These are phyloP conservation scores for Tetrahymena thermophila DNA, from an alignment of 73 alveolate species.

Conservation along the genomic window DNA sequence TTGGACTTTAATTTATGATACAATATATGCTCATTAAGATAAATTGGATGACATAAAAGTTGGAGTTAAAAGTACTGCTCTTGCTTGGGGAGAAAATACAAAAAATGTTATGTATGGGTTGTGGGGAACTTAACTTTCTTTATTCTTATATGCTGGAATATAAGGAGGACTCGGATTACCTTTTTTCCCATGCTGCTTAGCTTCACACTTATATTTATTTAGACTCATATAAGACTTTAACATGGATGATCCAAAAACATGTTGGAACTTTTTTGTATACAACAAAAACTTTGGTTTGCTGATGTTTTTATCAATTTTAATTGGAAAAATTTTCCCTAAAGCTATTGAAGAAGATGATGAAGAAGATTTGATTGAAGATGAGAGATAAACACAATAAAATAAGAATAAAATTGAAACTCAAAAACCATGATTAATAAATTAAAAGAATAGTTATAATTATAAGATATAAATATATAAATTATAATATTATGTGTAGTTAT, in stretches of 20 bases:
- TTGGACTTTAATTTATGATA: constrained; percentile 78
- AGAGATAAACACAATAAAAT: neutral
- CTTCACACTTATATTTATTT: neutral
- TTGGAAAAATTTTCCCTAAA: neutral
- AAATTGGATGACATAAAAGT: constrained; percentile 59
- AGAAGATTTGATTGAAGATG: neutral
- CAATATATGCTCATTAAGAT: constrained; percentile 83
- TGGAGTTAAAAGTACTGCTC: constrained; percentile 69
- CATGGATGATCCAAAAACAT: neutral
- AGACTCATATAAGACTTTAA: neutral
- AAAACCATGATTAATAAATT: neutral
- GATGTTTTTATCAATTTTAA: neutral
- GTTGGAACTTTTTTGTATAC: neutral
- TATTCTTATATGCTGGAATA: neutral
- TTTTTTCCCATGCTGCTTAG: neutral
- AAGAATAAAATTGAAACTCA: neutral
- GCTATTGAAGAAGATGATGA: neutral
- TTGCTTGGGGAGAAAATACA: constrained; percentile 14
- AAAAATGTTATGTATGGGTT: neutral
- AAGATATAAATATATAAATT: too few species aligned
- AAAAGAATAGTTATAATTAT: neutral
- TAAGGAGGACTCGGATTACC: neutral
- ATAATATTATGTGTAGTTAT: neutral
- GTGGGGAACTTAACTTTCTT: neutral
- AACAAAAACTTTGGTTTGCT: neutral